phyloP scores from a whole-genome alignment of 2,329 filamentous ascomycete species.

The Hypoxylon sp. region DNA sequence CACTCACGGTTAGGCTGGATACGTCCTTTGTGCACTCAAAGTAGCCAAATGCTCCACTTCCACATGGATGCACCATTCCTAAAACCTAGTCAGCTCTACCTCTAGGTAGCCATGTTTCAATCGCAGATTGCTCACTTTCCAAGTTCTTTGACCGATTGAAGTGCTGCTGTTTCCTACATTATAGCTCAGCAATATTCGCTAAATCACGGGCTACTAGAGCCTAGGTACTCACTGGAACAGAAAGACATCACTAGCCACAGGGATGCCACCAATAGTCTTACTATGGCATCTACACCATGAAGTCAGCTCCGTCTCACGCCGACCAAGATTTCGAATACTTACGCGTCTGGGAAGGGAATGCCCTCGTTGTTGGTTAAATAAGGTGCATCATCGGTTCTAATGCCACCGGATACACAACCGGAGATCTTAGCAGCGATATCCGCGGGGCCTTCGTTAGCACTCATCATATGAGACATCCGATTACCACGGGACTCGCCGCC shows the following conservation, averaged over 20 bases:
- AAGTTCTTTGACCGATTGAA: constrained; percentile 71
- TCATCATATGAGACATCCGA: constrained; percentile 56
- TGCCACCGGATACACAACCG: constrained; percentile 62
- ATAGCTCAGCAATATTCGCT: background rate
- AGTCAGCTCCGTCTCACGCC: background rate
- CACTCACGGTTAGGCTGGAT: constrained; percentile 26
- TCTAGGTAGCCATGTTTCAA: background rate
- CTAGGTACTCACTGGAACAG: constrained; percentile 61
- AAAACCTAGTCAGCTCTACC: constrained; percentile 1
- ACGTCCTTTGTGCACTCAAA: constrained; percentile 59
- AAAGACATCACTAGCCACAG: constrained; percentile 64
- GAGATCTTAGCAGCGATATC: constrained; percentile 67
- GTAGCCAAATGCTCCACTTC: constrained; percentile 62
- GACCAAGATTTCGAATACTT: constrained; percentile 27
- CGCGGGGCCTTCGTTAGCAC: constrained; percentile 66
- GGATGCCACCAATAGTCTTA: constrained; percentile 68
- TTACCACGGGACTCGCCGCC: constrained; percentile 21
- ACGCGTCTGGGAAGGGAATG: constrained; percentile 65
- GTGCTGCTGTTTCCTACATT: constrained; percentile 62
- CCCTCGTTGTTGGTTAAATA: constrained; percentile 71
- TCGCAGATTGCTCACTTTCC: constrained; percentile 53
- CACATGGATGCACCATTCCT: constrained; percentile 51
- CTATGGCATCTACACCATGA: constrained; percentile 57
- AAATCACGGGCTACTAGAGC: too few relatives aligned
- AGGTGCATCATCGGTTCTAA: constrained; percentile 63